Evolutionary conservation across 1,284 basidiomycete genomes (phyloP).

Genomic region (Coniferiporia sulphurascens): DNA sequence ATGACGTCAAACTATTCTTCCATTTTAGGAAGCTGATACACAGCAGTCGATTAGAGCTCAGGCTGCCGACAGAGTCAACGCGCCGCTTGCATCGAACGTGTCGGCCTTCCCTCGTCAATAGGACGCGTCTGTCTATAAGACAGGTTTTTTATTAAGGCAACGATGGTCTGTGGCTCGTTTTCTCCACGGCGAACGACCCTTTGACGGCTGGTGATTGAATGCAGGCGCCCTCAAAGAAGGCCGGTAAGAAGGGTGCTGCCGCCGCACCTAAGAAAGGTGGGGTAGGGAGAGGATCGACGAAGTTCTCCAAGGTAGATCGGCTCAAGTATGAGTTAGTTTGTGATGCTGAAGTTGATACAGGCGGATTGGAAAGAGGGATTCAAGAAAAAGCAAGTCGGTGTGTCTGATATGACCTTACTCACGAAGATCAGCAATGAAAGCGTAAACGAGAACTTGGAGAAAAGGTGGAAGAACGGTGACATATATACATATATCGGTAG

Average conservation of each 20-base stretch:
- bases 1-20: constrained; percentile 2
- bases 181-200: not conserved
- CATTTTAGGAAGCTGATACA: not conserved
- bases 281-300: constrained; percentile 40
- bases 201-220: not conserved
- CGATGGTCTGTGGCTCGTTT: not conserved
- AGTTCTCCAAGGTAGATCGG: constrained; percentile 65
- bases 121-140: not conserved
- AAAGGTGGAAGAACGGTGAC: constrained; percentile 91
- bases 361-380: constrained; percentile 98
- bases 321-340: not conserved
- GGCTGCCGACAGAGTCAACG: not conserved
- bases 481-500: constrained; percentile 99
- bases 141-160: not conserved
- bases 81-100: not conserved
- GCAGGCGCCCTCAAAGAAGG: constrained; percentile 88
- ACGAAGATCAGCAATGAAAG: constrained; percentile 97
- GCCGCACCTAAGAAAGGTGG: constrained; percentile 58
- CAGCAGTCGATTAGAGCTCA: not conserved
- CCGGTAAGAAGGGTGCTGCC: constrained; percentile 72
- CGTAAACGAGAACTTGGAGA: constrained; percentile 97
- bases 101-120: not conserved
- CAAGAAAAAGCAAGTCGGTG: constrained; percentile 97
- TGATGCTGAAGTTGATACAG: constrained; percentile 36
- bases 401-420: constrained; percentile 97